Evolutionary conservation across 2,329 filamentous ascomycete genomes (phyloP), one percentile per base, ranked within the genome.

Genomic region (Neurospora sp.): DNA sequence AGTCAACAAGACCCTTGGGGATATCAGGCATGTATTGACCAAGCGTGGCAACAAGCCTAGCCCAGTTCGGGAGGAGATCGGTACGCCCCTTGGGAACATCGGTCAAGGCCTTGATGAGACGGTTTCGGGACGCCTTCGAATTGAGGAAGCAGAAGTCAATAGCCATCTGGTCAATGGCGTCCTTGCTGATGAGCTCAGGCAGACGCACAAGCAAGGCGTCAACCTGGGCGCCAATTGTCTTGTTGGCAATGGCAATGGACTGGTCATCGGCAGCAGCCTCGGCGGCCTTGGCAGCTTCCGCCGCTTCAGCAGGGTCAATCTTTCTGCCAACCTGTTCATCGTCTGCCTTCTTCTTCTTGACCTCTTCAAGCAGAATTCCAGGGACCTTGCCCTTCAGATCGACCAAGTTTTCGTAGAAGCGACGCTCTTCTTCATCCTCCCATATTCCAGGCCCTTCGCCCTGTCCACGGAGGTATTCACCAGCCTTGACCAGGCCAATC

Each of bases 121-220:
- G 88, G 79, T 99, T 99, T 39, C 96, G 89, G 0, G 96, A 99
- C 10, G 96, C 96, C 78, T 99, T 99, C 0, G 96, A 99, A 79
- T 99, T 99, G 71, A 99, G 84, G 77, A 97, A 99, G 81, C 96
- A 98, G 78, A 99, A 99, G 77, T 98, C 95, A 72, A 97, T 91
- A 8, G 96, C 96, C 66, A 92, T 89, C 78, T 97, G 91, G 77
- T 99, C 96, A 69, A 97, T 92, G 67, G 89, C 84, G 67, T 99
- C 96, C 77, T 97, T 98, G 77, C 88, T 95, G 43, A 92, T 95
- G 68, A 99, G 83, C 72, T 98, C 95, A 0, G 94, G 93, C n/a
- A 99, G 85, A 28, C 93, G 90, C 28, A 93, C 87, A 38, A 99
- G 84, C 46, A 99, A 84, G 17, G 93, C 91, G 79, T 99, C 96